Percentiles rank a stretch among this genome's conserved stretches.
Conservation (phyloP, 345 rosid species). For the Salix dunnii region DNA sequence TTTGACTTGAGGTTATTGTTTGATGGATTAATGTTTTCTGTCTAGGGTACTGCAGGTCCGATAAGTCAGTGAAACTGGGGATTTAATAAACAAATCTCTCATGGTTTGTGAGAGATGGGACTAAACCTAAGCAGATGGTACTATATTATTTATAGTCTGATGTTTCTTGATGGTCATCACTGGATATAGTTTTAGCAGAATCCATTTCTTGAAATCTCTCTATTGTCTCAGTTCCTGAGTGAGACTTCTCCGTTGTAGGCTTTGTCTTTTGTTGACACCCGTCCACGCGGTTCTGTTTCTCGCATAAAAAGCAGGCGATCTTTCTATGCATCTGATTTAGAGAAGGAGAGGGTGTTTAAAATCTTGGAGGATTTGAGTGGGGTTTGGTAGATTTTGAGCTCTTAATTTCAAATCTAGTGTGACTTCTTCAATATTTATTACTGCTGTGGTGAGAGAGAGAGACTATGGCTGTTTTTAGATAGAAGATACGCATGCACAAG, state of each 20-base stretch:
- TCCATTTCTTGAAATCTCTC: not conserved
- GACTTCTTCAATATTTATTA: slow-evolving; percentile 2
- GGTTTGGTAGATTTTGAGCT: slow-evolving; percentile 7
- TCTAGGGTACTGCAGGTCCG: not conserved
- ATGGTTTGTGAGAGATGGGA: slow-evolving; percentile 1
- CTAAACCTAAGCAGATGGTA: not conserved
- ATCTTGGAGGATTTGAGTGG: slow-evolving; percentile 19
- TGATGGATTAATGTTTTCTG: not conserved
- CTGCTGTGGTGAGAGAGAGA: not conserved
- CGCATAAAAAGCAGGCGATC: slow-evolving; percentile 3
- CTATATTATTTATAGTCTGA: not conserved
- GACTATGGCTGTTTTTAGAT: not conserved
- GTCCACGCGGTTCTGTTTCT: not conserved
- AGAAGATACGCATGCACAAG: slow-evolving; percentile 4
- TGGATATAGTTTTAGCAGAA: not conserved
- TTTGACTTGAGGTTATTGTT: not conserved
- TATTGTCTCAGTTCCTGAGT: not conserved
- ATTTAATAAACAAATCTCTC: not conserved
- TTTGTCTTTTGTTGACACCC: not conserved
- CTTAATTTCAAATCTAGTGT: slow-evolving; percentile 9
- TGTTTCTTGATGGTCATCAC: not conserved
- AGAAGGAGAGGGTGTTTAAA: slow-evolving; percentile 1
- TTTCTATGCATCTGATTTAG: not conserved
- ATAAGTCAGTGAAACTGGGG: not conserved
- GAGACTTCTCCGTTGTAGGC: slow-evolving; percentile 1